Base-by-base conservation (phyloP, 2,329 filamentous ascomycete genomes). In the Cucurbitaria berberidis region DNA sequence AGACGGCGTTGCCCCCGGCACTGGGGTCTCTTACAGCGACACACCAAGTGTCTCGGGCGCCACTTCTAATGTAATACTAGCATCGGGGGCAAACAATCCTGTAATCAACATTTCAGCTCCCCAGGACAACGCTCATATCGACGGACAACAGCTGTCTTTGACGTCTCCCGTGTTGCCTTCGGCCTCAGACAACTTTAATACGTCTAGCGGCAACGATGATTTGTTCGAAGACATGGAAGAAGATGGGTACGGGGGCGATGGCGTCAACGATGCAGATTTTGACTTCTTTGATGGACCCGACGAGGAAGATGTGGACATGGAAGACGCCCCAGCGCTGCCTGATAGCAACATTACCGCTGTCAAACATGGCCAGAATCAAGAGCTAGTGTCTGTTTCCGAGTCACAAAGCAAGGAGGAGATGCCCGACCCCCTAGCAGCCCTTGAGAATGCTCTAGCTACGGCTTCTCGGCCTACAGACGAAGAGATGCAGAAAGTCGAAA, bases 181-280 rank as follows among this genome's bases (percentile, higher is more conserved):
- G 5, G 52, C 53, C 1, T 55, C 61, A 11, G 67, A 75, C 11
- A 58, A 64, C 1, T 67, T 67, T 24, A 56, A 64, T 13, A 45
- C 61, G 2, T 57, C 63, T 15, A 64, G 56, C 19, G 61, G 57
- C 27, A 69, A 74, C 45, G 84, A 86, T 55, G 84, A 88, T 62
- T 77, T 91, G 5, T 90, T 90, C 66, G 64, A 58, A 40, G 88
- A 90, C 48, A 80, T 89, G 60, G 86, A 86, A 11, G 84, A 83
- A 8, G 87, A 90, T 60, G 84, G 88, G 61, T 91, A 90, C 73
- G 86, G 82, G n/a, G 84, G 86, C n/a, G 83, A 85, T 57, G 84
- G 78, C n/a, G 79, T 93, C n/a, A 92, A 88, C 1, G 90, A 95
- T 62, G 89, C 86, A 5, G 90, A 95, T 67, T 93, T 93, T 70